Percentiles rank a stretch among this genome's conserved stretches.
phyloP scores from a whole-genome alignment of 2,329 filamentous ascomycete genomes.

The Stagonosporopsis chrysanthemi region DNA sequence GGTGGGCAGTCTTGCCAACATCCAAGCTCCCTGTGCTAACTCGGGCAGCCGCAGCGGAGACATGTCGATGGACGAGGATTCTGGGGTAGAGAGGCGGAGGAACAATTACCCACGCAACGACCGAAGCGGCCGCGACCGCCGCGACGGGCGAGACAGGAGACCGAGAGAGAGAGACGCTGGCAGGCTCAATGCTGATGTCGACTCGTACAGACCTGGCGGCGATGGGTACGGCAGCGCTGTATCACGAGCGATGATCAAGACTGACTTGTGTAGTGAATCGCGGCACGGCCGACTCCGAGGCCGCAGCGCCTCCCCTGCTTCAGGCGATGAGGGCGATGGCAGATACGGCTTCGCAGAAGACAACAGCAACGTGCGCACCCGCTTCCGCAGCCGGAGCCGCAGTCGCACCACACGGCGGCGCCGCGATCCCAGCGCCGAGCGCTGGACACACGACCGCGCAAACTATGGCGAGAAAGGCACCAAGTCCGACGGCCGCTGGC shows the following conservation, averaged over 20 bases:
- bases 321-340: slow-evolving; percentile 57
- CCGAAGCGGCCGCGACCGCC: slow-evolving; percentile 18
- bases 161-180: slow-evolving; percentile 13
- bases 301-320: slow-evolving; percentile 66
- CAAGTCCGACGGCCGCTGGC: slow-evolving; percentile 31
- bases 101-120: slow-evolving; percentile 22
- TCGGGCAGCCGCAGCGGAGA: slow-evolving; percentile 61
- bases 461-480: slow-evolving; percentile 29
- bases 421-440: slow-evolving; percentile 35
- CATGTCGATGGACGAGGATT: slow-evolving; percentile 83
- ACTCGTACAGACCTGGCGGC: slow-evolving; percentile 43
- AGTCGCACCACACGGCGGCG: slow-evolving; percentile 44
- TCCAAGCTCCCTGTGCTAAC: slow-evolving; percentile 32
- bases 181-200: slow-evolving; percentile 32
- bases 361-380: slow-evolving; percentile 53
- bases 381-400: slow-evolving; percentile 53
- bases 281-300: slow-evolving; percentile 61
- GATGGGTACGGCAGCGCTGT: slow-evolving; percentile 26
- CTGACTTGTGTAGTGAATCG: slow-evolving; percentile 33
- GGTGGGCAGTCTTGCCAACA: slow-evolving; percentile 14
- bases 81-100: slow-evolving; percentile 34
- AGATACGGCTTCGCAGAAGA: slow-evolving; percentile 59
- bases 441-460: slow-evolving; percentile 43
- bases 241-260: background rate
- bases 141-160: slow-evolving; percentile 28